phyloP scores from a whole-genome alignment of 2,329 filamentous ascomycete species.

The Ceratocystis harringtonii region DNA sequence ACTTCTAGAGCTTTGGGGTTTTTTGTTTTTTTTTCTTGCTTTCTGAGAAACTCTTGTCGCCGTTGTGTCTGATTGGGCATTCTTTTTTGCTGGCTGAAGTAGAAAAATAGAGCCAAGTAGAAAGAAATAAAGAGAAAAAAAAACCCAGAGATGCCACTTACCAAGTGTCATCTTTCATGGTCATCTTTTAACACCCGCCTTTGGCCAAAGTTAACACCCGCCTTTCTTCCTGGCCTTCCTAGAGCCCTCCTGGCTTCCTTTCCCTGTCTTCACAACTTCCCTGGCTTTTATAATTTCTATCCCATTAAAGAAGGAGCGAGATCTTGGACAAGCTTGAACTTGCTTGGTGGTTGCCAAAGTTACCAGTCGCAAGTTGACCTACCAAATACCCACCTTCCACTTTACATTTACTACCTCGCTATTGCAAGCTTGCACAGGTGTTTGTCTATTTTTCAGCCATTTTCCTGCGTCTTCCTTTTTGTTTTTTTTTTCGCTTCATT shows the following conservation, averaged over 20 bases:
- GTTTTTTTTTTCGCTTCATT: not conserved
- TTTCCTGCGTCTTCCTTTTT: not conserved
- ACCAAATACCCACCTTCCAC: not conserved
- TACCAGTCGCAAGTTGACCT: not conserved
- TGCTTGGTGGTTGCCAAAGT: constrained; percentile 1
- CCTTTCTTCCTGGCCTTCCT: not conserved
- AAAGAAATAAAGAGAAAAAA: too few species aligned
- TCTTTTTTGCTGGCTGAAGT: too few species aligned
- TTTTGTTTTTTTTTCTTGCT: too few species aligned
- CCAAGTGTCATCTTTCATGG: not conserved
- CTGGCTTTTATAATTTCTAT: not conserved
- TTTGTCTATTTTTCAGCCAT: not conserved
- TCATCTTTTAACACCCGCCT: not conserved
- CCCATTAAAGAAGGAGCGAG: not conserved
- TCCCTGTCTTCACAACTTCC: not conserved
- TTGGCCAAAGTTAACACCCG: not conserved
- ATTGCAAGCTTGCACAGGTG: not conserved
- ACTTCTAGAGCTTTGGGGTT: too few species aligned
- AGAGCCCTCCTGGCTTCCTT: not conserved
- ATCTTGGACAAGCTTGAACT: not conserved
- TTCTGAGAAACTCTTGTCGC: too few species aligned
- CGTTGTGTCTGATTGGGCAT: too few species aligned
- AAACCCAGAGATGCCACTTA: not conserved
- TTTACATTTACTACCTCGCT: not conserved
- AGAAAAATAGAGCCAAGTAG: too few species aligned